Percentiles rank a stretch among this genome's conserved stretches.
phyloP scores from a whole-genome alignment of 805 yeast genomes.

The Starmerella vitae region DNA sequence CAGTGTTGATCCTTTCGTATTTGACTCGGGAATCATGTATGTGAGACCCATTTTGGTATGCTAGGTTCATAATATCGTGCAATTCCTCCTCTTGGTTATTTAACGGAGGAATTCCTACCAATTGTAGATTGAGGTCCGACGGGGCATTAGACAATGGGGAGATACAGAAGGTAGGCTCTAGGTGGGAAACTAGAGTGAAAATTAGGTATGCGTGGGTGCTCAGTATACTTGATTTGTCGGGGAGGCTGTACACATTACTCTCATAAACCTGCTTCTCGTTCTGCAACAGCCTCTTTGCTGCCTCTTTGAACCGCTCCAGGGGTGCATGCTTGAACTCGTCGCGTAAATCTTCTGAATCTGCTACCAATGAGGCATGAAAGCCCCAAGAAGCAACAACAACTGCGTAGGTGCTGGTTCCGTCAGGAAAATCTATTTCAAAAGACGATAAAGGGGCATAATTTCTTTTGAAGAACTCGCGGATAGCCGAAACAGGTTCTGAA shows the following conservation, averaged over 20 bases:
- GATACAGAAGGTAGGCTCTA: slow-evolving; percentile 49
- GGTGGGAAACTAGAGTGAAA: slow-evolving; percentile 39
- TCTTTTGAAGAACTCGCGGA: slow-evolving; percentile 21
- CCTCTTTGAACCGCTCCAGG: slow-evolving; percentile 43
- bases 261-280: slow-evolving; percentile 38
- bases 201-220: slow-evolving; percentile 45
- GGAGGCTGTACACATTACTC: slow-evolving; percentile 28
- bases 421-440: slow-evolving; percentile 35
- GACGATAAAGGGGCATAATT: slow-evolving; percentile 32
- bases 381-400: slow-evolving; percentile 70
- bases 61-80: slow-evolving; percentile 44
- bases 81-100: slow-evolving; percentile 27
- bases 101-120: slow-evolving; percentile 28
- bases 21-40: slow-evolving; percentile 35
- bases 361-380: slow-evolving; percentile 73
- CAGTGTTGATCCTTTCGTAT: slow-evolving; percentile 30
- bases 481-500: slow-evolving; percentile 22
- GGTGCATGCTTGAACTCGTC: slow-evolving; percentile 44
- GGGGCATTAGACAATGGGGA: slow-evolving; percentile 45
- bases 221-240: background rate
- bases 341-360: slow-evolving; percentile 61
- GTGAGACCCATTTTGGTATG: slow-evolving; percentile 46
- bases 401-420: slow-evolving; percentile 16
- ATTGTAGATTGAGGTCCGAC: slow-evolving; percentile 31
- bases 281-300: slow-evolving; percentile 44